Base-by-base conservation (phyloP, 78 protist genomes). In the Protostelium mycophagum region DNA sequence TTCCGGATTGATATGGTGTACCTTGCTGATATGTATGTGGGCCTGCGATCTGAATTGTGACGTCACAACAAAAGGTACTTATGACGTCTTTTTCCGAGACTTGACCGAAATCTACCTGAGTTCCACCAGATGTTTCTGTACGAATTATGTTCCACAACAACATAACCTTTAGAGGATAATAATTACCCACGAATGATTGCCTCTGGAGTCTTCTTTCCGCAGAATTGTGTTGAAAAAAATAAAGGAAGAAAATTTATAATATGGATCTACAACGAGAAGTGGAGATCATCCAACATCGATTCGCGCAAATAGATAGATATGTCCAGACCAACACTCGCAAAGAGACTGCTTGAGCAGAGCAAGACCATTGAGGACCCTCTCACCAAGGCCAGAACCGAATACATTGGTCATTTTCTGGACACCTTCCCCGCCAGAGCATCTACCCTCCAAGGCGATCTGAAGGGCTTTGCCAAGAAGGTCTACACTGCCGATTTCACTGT, bases 161-260 rank as follows among this genome's bases (percentile, higher is more conserved):
- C n/a, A n/a, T n/a, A n/a, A n/a, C n/a, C n/a, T n/a, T n/a, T n/a
- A n/a, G n/a, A n/a, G n/a, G n/a, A n/a, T n/a, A n/a, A 85, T 36
- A 85, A 1, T 85, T 36, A 37, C 9, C 16, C 63, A 85, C 63
- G 16, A 85, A 85, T 36, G 86, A 85, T 85, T 36, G 86, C 10
- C 36, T 36, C 36, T 16, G 36, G 36, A 37, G 36, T 37, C 35
- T 36, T 37, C 86, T 85, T 36, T 85, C 36, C 10, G 86, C 36
- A 85, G 86, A 85, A 85, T 85, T 85, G 28, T 83, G 28, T 83
- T 83, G 84, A 83, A 83, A 83, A 83, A 29, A 83, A 83, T 29
- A 83, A 28, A 83, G 84, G 29, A 28, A 83, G 84, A 83, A 29
- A 83, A 29, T 83, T 29, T 83, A 83, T 83, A 29, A 28, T 83